phyloP scores from a whole-genome alignment of 2,329 filamentous ascomycete genomes.

The Colletotrichum endophyticum region DNA sequence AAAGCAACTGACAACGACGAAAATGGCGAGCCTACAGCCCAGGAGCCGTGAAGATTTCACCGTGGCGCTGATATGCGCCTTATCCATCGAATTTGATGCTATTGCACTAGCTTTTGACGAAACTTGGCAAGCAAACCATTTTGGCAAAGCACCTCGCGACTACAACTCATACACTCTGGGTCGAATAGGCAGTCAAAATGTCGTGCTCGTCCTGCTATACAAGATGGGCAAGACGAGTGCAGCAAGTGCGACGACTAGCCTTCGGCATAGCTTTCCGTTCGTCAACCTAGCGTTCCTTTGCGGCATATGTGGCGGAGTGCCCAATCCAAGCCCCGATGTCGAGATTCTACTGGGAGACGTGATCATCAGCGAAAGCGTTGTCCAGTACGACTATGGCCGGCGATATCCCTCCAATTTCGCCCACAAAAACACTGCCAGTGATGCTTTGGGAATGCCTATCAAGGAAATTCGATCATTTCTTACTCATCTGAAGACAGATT shows the following conservation, averaged over 20 bases:
- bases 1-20: background rate
- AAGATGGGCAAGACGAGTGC: constrained; percentile 33
- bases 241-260: constrained; percentile 25
- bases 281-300: constrained; percentile 39
- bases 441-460: constrained; percentile 29
- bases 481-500: background rate
- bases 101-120: constrained; percentile 25
- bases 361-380: constrained; percentile 30
- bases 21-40: background rate
- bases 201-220: constrained; percentile 32
- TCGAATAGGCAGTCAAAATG: constrained; percentile 24
- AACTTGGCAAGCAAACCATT: constrained; percentile 26
- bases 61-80: constrained; percentile 9
- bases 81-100: constrained; percentile 10
- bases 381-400: constrained; percentile 32
- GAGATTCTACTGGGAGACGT: constrained; percentile 37
- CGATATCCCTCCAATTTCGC: constrained; percentile 27
- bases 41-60: constrained; percentile 3
- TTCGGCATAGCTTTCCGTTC: constrained; percentile 36
- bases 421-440: constrained; percentile 27
- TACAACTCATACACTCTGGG: constrained; percentile 33
- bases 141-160: constrained; percentile 28
- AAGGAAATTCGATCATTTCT: constrained; percentile 32
- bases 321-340: background rate
- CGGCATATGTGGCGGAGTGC: constrained; percentile 46